phyloP scores from a whole-genome alignment of 108 stramenopile genomes.

The Pseudonitzschia pungens region DNA sequence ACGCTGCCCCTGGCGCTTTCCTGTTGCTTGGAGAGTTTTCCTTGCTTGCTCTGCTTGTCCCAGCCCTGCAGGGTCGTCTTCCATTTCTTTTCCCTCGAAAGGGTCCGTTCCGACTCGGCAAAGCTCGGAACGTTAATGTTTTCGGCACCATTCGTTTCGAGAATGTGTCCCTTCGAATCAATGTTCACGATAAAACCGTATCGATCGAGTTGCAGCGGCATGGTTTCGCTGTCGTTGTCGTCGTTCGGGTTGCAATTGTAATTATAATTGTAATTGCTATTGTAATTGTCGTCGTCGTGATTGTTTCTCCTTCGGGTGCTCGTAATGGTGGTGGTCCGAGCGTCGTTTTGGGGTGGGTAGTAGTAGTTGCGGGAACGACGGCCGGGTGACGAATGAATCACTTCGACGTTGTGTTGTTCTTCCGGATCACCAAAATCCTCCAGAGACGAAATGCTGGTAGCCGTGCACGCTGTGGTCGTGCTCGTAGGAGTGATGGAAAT shows the following conservation, averaged over 20 bases:
- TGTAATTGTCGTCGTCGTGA: too few relatives aligned
- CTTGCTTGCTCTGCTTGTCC: conserved; percentile 24
- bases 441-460: neutral
- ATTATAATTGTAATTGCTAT: too few relatives aligned
- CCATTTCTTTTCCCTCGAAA: conserved; percentile 58
- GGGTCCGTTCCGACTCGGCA: conserved; percentile 29
- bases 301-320: neutral
- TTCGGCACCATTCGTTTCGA: conserved; percentile 21
- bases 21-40: neutral
- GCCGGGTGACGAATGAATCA: conserved; percentile 8
- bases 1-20: neutral
- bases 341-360: neutral
- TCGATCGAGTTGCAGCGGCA: conserved; percentile 45
- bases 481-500: neutral
- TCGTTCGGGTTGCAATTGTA: too few relatives aligned
- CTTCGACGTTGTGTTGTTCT: conserved; percentile 13
- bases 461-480: neutral
- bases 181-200: conserved; percentile 66
- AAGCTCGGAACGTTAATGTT: conserved; percentile 18
- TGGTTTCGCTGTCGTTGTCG: neutral
- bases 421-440: neutral
- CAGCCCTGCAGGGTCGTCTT: conserved; percentile 42
- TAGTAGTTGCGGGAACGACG: neutral
- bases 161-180: conserved; percentile 36
- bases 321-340: conserved; percentile 6